Conservation (phyloP, 768 basidiomycete species). For the Podaxis sp. region DNA sequence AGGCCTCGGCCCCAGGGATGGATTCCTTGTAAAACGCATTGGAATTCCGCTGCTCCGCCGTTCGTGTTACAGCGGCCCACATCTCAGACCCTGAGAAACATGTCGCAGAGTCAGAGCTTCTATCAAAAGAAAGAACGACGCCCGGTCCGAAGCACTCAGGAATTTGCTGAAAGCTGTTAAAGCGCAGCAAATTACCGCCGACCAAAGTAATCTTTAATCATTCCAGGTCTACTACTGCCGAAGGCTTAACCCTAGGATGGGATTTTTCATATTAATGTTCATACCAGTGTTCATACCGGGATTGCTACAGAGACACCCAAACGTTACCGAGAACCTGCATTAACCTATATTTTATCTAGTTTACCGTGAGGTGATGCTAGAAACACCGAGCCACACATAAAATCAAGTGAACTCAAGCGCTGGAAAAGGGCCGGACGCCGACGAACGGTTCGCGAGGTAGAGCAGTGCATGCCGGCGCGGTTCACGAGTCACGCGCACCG, state of each 20-base stretch:
- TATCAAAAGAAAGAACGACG: neutral
- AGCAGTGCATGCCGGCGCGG: neutral
- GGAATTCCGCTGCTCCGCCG: neutral
- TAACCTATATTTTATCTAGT: neutral
- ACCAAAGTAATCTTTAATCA: neutral
- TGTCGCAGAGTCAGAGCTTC: neutral
- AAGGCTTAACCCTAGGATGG: neutral
- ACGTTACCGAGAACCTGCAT: neutral
- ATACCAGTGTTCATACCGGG: neutral
- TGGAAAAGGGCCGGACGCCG: neutral
- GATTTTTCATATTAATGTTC: neutral
- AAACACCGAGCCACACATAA: neutral
- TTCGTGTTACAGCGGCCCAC: neutral
- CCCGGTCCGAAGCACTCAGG: neutral
- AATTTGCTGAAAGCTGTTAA: neutral
- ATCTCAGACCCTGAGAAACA: neutral
- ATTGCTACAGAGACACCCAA: neutral
- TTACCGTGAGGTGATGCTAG: neutral
- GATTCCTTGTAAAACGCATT: neutral
- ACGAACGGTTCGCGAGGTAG: neutral
- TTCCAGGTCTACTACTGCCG: neutral
- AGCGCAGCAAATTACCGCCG: neutral
- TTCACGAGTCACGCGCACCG: conserved; percentile 1
- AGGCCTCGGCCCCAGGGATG: neutral
- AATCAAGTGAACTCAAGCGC: neutral